phyloP scores from a whole-genome alignment of 257 asterid species.

The Paraleonurus japonicus region DNA sequence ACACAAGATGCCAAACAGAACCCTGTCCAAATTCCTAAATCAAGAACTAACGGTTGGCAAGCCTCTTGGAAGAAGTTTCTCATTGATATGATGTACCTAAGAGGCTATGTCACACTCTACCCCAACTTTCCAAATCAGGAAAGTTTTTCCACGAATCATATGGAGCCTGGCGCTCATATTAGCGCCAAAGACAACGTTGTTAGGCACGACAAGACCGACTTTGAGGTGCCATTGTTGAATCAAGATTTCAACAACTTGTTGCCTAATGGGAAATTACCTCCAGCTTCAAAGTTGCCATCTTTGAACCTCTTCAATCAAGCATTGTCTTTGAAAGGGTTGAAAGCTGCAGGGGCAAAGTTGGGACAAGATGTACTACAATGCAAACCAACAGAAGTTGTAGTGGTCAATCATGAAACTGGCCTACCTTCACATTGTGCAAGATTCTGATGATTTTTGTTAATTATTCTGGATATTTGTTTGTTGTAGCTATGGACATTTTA shows the following conservation, averaged over 20 bases:
- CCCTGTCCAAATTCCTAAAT: slow-evolving; percentile 90
- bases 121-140: slow-evolving; percentile 90
- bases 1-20: slow-evolving; percentile 80
- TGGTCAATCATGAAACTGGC: slow-evolving; percentile 63
- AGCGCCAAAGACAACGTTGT: slow-evolving; percentile 82
- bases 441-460: slow-evolving; percentile 32
- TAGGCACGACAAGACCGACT: slow-evolving; percentile 67
- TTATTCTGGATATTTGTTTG: slow-evolving; percentile 19
- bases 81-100: slow-evolving; percentile 89
- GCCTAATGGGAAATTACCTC: slow-evolving; percentile 84
- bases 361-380: slow-evolving; percentile 78
- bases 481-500: background rate
- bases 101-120: slow-evolving; percentile 84
- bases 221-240: slow-evolving; percentile 80
- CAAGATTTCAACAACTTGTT: slow-evolving; percentile 56
- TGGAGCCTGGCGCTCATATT: slow-evolving; percentile 97
- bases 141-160: slow-evolving; percentile 92
- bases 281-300: slow-evolving; percentile 77
- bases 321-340: slow-evolving; percentile 75
- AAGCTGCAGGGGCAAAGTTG: slow-evolving; percentile 85
- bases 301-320: slow-evolving; percentile 84
- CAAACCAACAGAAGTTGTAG: slow-evolving; percentile 47
- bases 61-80: slow-evolving; percentile 98
- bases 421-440: slow-evolving; percentile 82
- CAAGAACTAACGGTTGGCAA: slow-evolving; percentile 98